Percentiles rank a stretch among this genome's conserved stretches.
Conservation (phyloP, 1,284 basidiomycete genomes). For the Irpex sp. region DNA sequence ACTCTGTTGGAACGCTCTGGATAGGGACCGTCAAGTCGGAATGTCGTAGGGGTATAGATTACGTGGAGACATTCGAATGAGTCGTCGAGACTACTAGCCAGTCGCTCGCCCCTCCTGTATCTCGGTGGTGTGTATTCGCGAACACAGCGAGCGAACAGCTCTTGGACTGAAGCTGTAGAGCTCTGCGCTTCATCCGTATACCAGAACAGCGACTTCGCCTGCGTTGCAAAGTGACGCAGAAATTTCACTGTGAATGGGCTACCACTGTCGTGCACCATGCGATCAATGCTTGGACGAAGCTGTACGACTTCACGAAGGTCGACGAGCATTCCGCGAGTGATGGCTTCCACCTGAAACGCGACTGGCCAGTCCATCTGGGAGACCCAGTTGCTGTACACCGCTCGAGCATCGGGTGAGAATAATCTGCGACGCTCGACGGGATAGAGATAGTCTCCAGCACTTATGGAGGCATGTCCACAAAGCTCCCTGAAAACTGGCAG, state of each 20-base stretch:
- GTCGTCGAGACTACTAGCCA: slow-evolving; percentile 20
- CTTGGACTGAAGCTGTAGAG: slow-evolving; percentile 1
- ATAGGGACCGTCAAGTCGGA: slow-evolving; percentile 56
- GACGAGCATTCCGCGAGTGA: slow-evolving; percentile 37
- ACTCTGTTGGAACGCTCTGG: slow-evolving; percentile 66
- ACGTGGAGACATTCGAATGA: slow-evolving; percentile 54
- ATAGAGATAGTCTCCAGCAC: slow-evolving; percentile 31
- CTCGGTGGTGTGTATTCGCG: slow-evolving; percentile 9
- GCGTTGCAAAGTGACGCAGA: slow-evolving; percentile 40
- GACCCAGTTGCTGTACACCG: slow-evolving; percentile 34
- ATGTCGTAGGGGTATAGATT: slow-evolving; percentile 55
- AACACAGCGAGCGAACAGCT: slow-evolving; percentile 13
- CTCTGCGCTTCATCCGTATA: slow-evolving; percentile 12
- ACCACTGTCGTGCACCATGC: slow-evolving; percentile 28
- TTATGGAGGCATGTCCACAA: slow-evolving; percentile 33
- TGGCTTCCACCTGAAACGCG: slow-evolving; percentile 52
- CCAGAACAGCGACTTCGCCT: slow-evolving; percentile 28
- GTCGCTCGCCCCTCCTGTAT: not conserved
- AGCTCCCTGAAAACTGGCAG: slow-evolving; percentile 37
- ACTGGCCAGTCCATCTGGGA: slow-evolving; percentile 42
- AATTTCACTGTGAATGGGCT: slow-evolving; percentile 34
- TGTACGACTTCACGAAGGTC: slow-evolving; percentile 45
- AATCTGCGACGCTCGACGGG: slow-evolving; percentile 37
- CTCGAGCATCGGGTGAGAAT: slow-evolving; percentile 36
- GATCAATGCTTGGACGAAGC: slow-evolving; percentile 35